Percentiles rank a stretch among this genome's conserved stretches.
Conservation (phyloP, 371 early-diverging fungal species). For the Mucor circinelloides region DNA sequence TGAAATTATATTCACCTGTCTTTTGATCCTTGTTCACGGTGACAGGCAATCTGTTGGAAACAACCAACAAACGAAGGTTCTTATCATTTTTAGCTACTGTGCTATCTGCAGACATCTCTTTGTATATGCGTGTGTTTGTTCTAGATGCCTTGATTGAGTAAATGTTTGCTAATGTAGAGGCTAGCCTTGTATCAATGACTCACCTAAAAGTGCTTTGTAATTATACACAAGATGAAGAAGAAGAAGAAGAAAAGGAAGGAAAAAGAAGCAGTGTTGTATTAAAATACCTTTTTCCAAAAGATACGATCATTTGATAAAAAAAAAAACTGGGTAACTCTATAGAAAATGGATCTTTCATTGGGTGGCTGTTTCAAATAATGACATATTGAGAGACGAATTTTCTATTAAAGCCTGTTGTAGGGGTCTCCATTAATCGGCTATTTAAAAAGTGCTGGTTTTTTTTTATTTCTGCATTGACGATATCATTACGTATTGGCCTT, state of each 20-base stretch:
- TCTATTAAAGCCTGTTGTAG: background rate
- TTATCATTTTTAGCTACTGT: conserved; percentile 26
- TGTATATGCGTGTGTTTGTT: background rate
- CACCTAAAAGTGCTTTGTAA: background rate
- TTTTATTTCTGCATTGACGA: conserved; percentile 25
- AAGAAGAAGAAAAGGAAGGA: background rate
- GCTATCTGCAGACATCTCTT: conserved; percentile 15
- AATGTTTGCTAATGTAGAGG: too few relatives aligned
- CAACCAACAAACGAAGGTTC: conserved; percentile 87
- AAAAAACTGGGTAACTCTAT: background rate
- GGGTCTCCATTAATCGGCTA: conserved; percentile 8
- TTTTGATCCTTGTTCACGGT: conserved; percentile 82
- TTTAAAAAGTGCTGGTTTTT: conserved; percentile 1
- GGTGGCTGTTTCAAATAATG: conserved; percentile 13
- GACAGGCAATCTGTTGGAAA: conserved; percentile 99
- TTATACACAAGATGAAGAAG: background rate
- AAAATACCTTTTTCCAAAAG: conserved; percentile 1
- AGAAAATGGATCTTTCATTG: background rate
- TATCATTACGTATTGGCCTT: conserved; percentile 20
- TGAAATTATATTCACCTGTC: conserved; percentile 66
- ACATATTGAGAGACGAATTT: conserved; percentile 8
- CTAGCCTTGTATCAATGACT: background rate
- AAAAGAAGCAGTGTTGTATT: background rate
- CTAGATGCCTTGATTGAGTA: background rate
- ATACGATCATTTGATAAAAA: conserved; percentile 10